Evolutionary conservation across 257 asterid genomes (phyloP), one percentile per base, ranked within the genome.

Genomic region (Nicotiana noctiflora): DNA sequence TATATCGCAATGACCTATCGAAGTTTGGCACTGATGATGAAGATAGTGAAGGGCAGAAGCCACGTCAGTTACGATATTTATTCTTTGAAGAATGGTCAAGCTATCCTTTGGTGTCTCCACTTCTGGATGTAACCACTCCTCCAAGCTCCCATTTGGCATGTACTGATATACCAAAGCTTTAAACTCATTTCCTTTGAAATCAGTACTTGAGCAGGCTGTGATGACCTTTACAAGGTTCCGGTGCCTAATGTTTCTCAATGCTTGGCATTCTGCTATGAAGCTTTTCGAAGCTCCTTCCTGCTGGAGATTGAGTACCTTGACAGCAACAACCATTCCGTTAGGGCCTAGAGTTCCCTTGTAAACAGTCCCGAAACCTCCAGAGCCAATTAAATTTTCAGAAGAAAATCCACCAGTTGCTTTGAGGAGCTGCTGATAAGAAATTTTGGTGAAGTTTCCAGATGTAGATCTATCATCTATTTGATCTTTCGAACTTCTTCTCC

Each of bases 101-200:
- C 83, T 52, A 19, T 72, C 65, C 2, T 60, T 79, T 6, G 55
- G 60, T 12, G 31, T 55, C 15, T 79, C 87, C 77, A 77, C 84
- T 62, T 80, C 84, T 4, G 82, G 85, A 83, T 89, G 88, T 81
- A 90, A 60, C 91, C 94, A 90, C 67, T 83, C 44, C 31, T 90
- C 91, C 76, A 90, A 80, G 82, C 86, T 90, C 79, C 90, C 90
- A 17, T 90, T 89, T 17, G 88, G 49, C 91, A 90, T 85, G 46
- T 80, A 84, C 81, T 85, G 79, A 27, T 83, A 89, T 0, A 89
- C 83, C 1, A 90, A 76, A 44, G 94, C 92, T 80, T 88, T 88
- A 46, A 88, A 90, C 17, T 87, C 92, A 61, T 87, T 80, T 56
- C 90, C 89, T 8, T 61, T 61, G 11, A 80, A 88, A 83, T 87